phyloP scores from a whole-genome alignment of 2,329 filamentous ascomycete species.

The Aspergillus sergii region DNA sequence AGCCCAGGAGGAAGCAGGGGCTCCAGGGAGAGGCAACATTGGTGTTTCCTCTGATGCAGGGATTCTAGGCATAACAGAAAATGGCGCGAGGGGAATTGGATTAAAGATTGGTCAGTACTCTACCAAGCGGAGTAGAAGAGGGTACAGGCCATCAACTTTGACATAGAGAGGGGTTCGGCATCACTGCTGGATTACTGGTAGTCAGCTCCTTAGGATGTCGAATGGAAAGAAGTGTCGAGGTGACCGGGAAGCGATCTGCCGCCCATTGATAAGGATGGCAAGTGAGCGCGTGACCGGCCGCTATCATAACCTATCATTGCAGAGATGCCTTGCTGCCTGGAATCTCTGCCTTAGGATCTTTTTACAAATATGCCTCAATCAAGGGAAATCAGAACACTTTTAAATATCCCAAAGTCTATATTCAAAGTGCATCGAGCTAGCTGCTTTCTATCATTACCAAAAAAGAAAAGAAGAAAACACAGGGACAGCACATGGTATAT shows the following conservation, averaged over 20 bases:
- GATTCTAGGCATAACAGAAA: conserved; percentile 29
- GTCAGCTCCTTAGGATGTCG: background rate
- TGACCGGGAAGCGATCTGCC: background rate
- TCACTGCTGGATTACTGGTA: background rate
- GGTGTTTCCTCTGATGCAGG: conserved; percentile 24
- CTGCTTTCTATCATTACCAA: background rate
- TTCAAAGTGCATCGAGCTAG: background rate
- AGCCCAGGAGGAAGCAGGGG: conserved; percentile 70
- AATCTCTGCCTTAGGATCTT: background rate
- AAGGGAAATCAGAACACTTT: background rate
- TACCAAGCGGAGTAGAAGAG: background rate
- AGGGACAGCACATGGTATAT: background rate
- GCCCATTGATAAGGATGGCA: background rate
- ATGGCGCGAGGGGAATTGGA: background rate
- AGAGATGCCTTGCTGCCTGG: background rate
- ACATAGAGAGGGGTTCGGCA: background rate
- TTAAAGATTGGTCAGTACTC: background rate
- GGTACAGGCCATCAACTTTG: background rate
- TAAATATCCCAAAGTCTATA: background rate
- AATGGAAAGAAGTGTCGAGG: background rate
- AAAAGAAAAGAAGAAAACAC: background rate
- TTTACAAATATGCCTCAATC: background rate
- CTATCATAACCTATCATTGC: background rate
- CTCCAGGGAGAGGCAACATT: conserved; percentile 58
- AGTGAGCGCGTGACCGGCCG: background rate